Base-by-base conservation (phyloP, 192 early-diverging fungal genomes). In the Globomyces pollinis-pini region DNA sequence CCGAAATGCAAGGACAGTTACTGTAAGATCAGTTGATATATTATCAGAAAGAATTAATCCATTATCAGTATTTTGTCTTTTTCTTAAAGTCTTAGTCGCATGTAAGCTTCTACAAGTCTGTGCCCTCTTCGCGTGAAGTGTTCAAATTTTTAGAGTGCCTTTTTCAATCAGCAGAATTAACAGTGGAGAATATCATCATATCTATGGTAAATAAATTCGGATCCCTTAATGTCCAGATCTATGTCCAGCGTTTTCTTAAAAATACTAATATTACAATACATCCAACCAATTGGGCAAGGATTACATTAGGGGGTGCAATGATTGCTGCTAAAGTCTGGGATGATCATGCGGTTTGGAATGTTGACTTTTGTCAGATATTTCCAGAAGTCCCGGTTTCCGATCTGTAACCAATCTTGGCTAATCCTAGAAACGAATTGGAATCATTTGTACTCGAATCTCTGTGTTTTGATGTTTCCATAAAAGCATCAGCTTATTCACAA, bases 311-410 rank as follows among this genome's bases (percentile, higher is more conserved):
- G 3, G 81, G 75, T 0, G 50, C 89, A 2, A 54, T 91, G n/a
- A 67, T 85, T n/a, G 84, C 87, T 4, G 76, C 85, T 33, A 91
- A 91, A 67, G 87, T 91, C 0, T 91, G 89, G 89, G 89, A 91
- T 56, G 89, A 91, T 54, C 82, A 86, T 55, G 89, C 89, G 2
- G 85, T 91, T 9, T 91, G 86, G 78, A 91, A 91, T 65, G 70
- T 79, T 2, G 89, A 91, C 62, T 89, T 88, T 63, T 76, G 76
- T 43, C 80, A 83, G 50, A 86, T 90, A 32, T 90, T 88, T 61
- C 85, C 87, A 4, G 86, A 85, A 20, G 71, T 87, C 12, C 60
- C 63, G 2, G 80, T 89, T n/a, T 63, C 67, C 20, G 76, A 87
- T 38, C 76, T 89, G 74, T 87, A 71, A 63, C 75, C 47, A 5